These are phyloP conservation scores for Cladosporium sp. DNA, from an alignment of 2,329 filamentous ascomycete species.

Conservation along the genomic window DNA sequence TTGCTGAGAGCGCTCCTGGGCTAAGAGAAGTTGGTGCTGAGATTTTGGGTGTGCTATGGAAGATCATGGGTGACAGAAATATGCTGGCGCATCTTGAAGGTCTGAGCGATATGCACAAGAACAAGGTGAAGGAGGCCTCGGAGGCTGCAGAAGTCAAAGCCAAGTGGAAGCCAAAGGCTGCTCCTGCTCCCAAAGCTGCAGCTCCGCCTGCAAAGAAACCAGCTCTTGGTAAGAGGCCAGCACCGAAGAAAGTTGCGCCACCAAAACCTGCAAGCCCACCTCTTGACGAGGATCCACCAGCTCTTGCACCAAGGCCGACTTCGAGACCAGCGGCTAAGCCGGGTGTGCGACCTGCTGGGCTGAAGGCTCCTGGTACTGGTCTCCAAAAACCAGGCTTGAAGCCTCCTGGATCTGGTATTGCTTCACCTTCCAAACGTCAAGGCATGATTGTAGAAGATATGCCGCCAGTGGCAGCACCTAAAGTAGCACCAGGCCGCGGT, in stretches of 20 bases:
- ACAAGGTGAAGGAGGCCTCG: constrained; percentile 90
- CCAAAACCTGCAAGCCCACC: constrained; percentile 41
- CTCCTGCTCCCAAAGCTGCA: constrained; percentile 57
- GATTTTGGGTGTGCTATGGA: constrained; percentile 92
- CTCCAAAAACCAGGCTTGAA: constrained; percentile 46
- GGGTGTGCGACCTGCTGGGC: constrained; percentile 28
- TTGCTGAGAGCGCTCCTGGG: constrained; percentile 84
- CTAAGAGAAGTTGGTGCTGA: constrained; percentile 89
- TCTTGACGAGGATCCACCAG: constrained; percentile 52
- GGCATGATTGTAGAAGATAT: constrained; percentile 31
- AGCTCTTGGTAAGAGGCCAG: constrained; percentile 50
- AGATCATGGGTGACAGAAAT: constrained; percentile 93
- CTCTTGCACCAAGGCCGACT: constrained; percentile 60
- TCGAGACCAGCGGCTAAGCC: constrained; percentile 52
- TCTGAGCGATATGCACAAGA: constrained; percentile 92
- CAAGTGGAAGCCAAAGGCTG: constrained; percentile 87
- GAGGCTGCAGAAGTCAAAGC: constrained; percentile 81
- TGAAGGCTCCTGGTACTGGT: constrained; percentile 40
- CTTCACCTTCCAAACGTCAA: constrained; percentile 34
- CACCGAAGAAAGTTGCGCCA: constrained; percentile 48
- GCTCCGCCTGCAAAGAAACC: constrained; percentile 56
- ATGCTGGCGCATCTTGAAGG: constrained; percentile 93
- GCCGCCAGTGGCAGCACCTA: constrained; percentile 39
- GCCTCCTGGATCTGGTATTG: constrained; percentile 31
- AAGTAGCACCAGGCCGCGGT: constrained; percentile 59